Base-by-base conservation (phyloP, 805 yeast genomes). In the Komagataella pseudopastoris region DNA sequence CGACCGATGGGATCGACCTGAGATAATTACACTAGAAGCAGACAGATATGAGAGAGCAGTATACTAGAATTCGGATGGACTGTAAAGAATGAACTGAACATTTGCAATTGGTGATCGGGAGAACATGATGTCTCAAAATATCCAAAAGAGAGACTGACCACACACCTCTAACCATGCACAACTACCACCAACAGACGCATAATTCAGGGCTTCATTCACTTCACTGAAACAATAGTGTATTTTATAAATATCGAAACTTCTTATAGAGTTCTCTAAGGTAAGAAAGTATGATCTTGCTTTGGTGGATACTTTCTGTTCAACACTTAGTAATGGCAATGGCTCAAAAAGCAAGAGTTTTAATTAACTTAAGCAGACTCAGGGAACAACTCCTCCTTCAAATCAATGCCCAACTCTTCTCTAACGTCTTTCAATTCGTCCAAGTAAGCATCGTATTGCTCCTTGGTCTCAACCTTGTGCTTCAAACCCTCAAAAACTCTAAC, bases 401-500 rank as follows among this genome's bases (percentile, higher is more conserved):
- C 91, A 67, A 90, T 77, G 60, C 97, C 98, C 63, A 93, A 80
- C 70, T 90, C 96, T 68, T 84, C 77, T 76, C 96, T 88, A 58
- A 88, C 79, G 55, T 81, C 93, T 74, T 87, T 87, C 67, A 93
- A 81, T 71, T 91, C 99, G 55, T 87, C 96, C 61, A 93, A 82
- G 78, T 93, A 93, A 58, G 96, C 97, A 63, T 85, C 79, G 78
- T 93, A 93, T 75, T 93, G 98, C 60, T 84, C 85, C 67, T 80
- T 82, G 75, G 84, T 88, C 71, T 91, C 97, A 58, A 93, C 98
- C 77, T 93, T 93, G 81, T 82, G 88, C 71, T 86, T 88, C 68
- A 93, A 80, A 59, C 95, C 98, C 77, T 91, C 99, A 63, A 93
- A 93, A 52, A 95, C 96, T 75, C 99, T 87, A 60, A 89, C 93